Evolutionary conservation across 257 asterid species (phyloP), one percentile per base, ranked within the genome.

Genomic region (Petunia axillaris): DNA sequence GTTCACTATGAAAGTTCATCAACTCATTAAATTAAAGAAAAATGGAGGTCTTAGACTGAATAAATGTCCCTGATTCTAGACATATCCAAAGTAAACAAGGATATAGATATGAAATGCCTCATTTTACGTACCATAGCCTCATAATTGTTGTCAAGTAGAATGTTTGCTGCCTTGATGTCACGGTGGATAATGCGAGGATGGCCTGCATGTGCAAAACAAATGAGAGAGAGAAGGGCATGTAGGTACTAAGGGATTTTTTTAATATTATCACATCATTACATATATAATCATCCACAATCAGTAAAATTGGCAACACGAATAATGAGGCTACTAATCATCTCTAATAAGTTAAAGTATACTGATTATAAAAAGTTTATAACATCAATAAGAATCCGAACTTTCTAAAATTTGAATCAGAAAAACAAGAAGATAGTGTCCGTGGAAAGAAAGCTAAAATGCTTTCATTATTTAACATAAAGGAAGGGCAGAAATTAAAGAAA

Each of bases 121-220:
- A n/a, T 48, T 25, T 13, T 57, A 25, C 25, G 25, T 86, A 88
- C 91, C 91, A 84, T 88, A 60, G 91, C 91, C 82, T 88, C 91
- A 68, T 53, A 88, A 35, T 84, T 86, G 76, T 84, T 77, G 77
- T 88, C 91, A 60, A 88, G 86, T 13, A 88, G 87, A 82, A 88
- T 88, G 70, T 88, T 88, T 9, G 91, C 88, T 3, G 87, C 87
- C 83, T 88, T 88, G 68, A 88, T 88, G 76, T 88, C 91, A 8
- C 91, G 89, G 37, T 88, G 91, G 81, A 88, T 88, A 64, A 88
- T 88, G 16, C 85, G 85, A 14, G 91, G 91, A 75, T 88, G 86
- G 79, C 91, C 91, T 88, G 86, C 82, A 76, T 75, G n/a, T n/a
- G 43, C n/a, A 57, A 66, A 52, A 57, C 2, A 16, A 79, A 57